Evolutionary conservation across 2,329 filamentous ascomycete genomes (phyloP), one percentile per base, ranked within the genome.

Genomic region (Endocalyx cinctus): DNA sequence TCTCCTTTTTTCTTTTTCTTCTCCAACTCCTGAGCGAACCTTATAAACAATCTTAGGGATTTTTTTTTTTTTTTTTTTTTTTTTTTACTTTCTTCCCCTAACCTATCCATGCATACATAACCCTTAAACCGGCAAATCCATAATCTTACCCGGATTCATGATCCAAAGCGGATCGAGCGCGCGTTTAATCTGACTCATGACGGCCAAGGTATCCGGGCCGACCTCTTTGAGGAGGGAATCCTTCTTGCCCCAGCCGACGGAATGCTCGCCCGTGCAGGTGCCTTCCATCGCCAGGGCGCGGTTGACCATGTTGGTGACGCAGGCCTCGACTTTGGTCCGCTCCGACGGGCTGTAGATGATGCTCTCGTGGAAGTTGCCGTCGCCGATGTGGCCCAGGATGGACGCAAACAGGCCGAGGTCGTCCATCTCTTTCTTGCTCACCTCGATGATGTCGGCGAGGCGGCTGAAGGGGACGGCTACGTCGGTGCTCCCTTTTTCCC

Each of bases 261-360:
- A 84, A 58, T 94, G 87, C 59, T 94, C 88, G 17, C 87, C 88
- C 1, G 88, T 94, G 57, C 86, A 92, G 5, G 88, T 94, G 2
- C 89, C 87, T 39, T 95, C 89, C 88, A 96, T 95, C 45, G 90
- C 86, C 16, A 96, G 61, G 3, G 88, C 89, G n/a, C 87, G 77
- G 46, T 84, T 75, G 14, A 95, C 87, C 88, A 96, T 95, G 48
- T 87, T 82, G 54, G 89, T 80, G 29, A 96, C 87, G 43, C 86
- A 87, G 34, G 70, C 73, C 55, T 92, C 85, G 2, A 92, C 87
- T 46, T 83, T 84, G 26, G 73, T 80, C 35, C 74, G 74, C 60
- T 95, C 84, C 17, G 70, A 77, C 4, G 76, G 71, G 60, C 92
- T 78, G 58, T 94, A 96, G 63, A 96, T 82, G 61, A 96, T 92